phyloP scores from a whole-genome alignment of 139 green algal species.

The Spirogloea muscicola region DNA sequence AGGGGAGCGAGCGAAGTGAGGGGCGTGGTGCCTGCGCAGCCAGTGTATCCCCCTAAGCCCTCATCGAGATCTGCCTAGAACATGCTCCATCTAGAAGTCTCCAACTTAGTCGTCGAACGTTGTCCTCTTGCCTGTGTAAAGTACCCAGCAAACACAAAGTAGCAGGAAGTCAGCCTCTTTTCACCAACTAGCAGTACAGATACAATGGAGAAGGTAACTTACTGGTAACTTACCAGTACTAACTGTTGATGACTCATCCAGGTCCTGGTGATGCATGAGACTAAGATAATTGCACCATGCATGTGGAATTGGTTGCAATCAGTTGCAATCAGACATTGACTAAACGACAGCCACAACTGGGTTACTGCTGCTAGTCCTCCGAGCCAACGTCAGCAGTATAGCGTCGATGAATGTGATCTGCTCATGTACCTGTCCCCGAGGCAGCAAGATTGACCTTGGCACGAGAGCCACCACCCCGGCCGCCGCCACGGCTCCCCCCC shows the following conservation, averaged over 20 bases:
- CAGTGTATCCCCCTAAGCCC: no score
- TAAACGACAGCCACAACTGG: background rate
- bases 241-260: no score
- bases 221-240: no score
- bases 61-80: no score
- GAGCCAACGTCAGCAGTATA: no score
- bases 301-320: no score
- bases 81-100: no score
- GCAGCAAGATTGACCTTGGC: constrained; percentile 31
- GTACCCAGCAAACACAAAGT: background rate
- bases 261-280: no score
- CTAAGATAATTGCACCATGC: no score
- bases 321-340: background rate
- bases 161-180: background rate
- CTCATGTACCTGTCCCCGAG: constrained; percentile 3
- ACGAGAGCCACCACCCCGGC: background rate
- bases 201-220: background rate
- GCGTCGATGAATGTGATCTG: background rate
- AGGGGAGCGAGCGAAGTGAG: no score
- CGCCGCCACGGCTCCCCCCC: background rate
- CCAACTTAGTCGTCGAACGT: constrained; percentile 17
- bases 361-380: no score
- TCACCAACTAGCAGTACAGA: background rate
- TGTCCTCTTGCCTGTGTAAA: constrained; percentile 7
- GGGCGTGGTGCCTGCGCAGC: no score